These are phyloP conservation scores for Leishmania guyanensis DNA, from an alignment of 208 protist genomes.

Conservation along the genomic window DNA sequence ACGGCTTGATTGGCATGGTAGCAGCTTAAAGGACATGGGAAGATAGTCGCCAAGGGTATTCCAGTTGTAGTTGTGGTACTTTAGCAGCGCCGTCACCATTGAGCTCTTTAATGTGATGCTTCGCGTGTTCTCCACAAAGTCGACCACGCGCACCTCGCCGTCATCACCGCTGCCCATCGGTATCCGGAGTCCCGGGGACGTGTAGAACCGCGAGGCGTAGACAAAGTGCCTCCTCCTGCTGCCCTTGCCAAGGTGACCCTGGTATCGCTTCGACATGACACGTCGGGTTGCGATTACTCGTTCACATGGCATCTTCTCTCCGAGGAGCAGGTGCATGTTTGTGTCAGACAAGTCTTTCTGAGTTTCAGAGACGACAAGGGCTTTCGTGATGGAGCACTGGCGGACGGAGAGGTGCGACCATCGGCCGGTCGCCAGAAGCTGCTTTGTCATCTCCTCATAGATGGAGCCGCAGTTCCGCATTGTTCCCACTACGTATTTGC, in stretches of 20 bases:
- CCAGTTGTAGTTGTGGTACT: conserved; percentile 66
- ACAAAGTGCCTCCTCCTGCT: conserved; percentile 1
- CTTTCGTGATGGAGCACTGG: conserved; percentile 34
- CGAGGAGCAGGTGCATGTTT: conserved; percentile 64
- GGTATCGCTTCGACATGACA: conserved; percentile 46
- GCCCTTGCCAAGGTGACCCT: conserved; percentile 3
- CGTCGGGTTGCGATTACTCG: conserved; percentile 51
- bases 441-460: conserved; percentile 73
- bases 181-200: conserved; percentile 28
- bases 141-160: conserved; percentile 52
- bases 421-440: conserved; percentile 53
- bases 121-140: conserved; percentile 72
- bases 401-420: conserved; percentile 49
- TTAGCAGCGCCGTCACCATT: conserved; percentile 80
- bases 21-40: conserved; percentile 65
- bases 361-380: conserved; percentile 36
- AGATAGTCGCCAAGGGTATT: conserved; percentile 56
- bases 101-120: conserved; percentile 78
- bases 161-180: conserved; percentile 60
- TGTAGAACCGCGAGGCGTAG: conserved; percentile 5
- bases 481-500: conserved; percentile 52
- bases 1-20: conserved; percentile 35
- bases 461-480: conserved; percentile 76
- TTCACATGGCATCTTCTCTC: conserved; percentile 72
- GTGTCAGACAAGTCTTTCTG: conserved; percentile 38